Evolutionary conservation across 2,329 filamentous ascomycete genomes (phyloP).

Genomic region (Aspergillus versicolor): DNA sequence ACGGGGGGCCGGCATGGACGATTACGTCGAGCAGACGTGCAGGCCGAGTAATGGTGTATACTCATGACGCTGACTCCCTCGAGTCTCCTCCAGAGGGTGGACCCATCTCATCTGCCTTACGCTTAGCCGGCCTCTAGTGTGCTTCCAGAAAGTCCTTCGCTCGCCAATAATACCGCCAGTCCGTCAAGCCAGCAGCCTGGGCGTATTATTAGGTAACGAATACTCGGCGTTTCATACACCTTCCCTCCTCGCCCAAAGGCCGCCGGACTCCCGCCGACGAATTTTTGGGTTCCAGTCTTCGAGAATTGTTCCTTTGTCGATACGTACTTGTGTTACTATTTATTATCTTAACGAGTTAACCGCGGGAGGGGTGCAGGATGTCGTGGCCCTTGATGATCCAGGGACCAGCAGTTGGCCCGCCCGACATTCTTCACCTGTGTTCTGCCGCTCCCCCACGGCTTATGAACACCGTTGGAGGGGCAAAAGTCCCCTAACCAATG

Average conservation of each 20-base stretch:
- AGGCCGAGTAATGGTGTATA: constrained; percentile 9
- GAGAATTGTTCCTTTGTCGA: neutral
- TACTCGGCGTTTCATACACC: constrained; percentile 3
- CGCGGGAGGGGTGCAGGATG: neutral
- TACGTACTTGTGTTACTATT: neutral
- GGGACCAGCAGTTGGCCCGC: neutral
- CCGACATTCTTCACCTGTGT: neutral
- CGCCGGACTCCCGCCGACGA: neutral
- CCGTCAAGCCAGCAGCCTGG: neutral
- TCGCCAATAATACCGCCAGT: neutral
- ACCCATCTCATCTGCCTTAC: constrained; percentile 1
- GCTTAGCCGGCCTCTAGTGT: constrained; percentile 12
- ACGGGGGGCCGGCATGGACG: neutral
- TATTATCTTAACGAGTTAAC: neutral
- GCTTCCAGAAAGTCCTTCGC: constrained; percentile 11
- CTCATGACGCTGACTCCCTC: neutral
- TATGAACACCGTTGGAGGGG: constrained; percentile 5
- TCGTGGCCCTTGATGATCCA: neutral
- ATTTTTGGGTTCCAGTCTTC: neutral
- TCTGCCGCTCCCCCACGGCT: constrained; percentile 8
- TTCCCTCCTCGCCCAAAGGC: neutral
- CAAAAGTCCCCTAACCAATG: neutral
- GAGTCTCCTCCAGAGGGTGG: constrained; percentile 8
- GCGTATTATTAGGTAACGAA: constrained; percentile 14
- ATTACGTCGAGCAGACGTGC: constrained; percentile 8